Conservation (phyloP, 2,329 filamentous ascomycete genomes). For the Aspergillus niger region DNA sequence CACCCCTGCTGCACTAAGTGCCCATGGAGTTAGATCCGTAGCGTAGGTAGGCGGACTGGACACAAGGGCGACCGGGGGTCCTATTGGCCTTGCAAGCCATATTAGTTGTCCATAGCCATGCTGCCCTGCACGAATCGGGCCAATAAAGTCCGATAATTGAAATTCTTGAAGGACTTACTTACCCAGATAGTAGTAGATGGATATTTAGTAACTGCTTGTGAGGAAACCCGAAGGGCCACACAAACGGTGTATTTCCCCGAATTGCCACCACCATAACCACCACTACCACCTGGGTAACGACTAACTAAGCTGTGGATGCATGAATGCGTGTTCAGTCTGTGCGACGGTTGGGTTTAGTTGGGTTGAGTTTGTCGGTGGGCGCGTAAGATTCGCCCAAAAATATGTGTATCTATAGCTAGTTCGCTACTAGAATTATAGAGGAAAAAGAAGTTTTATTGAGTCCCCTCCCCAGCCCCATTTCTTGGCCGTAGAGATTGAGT, state of each 20-base stretch:
- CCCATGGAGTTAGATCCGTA: not conserved
- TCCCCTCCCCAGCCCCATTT: not conserved
- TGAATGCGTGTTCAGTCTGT: slow-evolving; percentile 18
- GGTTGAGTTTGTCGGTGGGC: slow-evolving; percentile 6
- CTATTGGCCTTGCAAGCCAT: not conserved
- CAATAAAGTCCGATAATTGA: not conserved
- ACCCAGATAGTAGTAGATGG: not conserved
- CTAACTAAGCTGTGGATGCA: slow-evolving; percentile 15
- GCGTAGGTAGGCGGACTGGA: not conserved
- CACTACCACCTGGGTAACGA: not conserved
- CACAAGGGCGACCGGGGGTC: not conserved
- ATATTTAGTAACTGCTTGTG: slow-evolving; percentile 3
- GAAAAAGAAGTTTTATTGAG: slow-evolving; percentile 6
- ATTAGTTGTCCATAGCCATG: slow-evolving; percentile 1
- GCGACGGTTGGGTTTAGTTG: not conserved
- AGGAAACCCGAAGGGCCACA: not conserved
- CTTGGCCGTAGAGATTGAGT: slow-evolving; percentile 5
- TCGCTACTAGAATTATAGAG: not conserved
- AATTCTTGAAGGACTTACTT: not conserved
- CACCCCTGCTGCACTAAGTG: not conserved
- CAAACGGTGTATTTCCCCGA: slow-evolving; percentile 10
- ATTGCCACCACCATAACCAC: slow-evolving; percentile 19
- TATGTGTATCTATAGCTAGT: too few relatives aligned
- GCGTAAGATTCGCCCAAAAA: slow-evolving; percentile 11
- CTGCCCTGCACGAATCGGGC: slow-evolving; percentile 1